phyloP scores from a whole-genome alignment of 2,329 filamentous ascomycete species.

The Tolypocladium endophyticum region DNA sequence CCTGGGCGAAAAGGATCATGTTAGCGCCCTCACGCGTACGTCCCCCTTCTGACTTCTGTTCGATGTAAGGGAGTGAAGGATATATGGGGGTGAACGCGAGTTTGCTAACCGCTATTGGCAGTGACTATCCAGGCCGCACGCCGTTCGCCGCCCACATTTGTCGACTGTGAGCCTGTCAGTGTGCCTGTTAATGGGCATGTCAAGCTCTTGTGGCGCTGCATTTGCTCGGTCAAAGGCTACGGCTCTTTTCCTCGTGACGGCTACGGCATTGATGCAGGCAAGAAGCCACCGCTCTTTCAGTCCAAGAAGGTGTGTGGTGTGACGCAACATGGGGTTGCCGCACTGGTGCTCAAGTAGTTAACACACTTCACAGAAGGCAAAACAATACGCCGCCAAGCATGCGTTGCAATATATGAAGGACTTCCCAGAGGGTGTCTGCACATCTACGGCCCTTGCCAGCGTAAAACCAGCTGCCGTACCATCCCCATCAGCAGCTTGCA shows the following conservation, averaged over 20 bases:
- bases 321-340: background rate
- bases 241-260: constrained; percentile 17
- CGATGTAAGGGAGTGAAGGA: background rate
- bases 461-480: background rate
- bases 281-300: constrained; percentile 24
- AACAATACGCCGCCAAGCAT: constrained; percentile 39
- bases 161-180: constrained; percentile 6
- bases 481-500: background rate
- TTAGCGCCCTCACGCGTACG: constrained; percentile 18
- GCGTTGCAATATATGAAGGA: constrained; percentile 30
- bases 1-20: constrained; percentile 14
- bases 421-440: background rate
- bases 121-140: constrained; percentile 8
- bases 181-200: constrained; percentile 12
- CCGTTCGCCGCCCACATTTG: constrained; percentile 4
- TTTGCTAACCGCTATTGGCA: background rate
- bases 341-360: background rate
- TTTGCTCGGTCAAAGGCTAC: constrained; percentile 12
- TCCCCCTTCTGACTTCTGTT: background rate
- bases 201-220: constrained; percentile 13
- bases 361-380: constrained; percentile 27
- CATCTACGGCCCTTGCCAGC: background rate
- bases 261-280: constrained; percentile 20
- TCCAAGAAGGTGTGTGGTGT: constrained; percentile 31
- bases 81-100: background rate